Percentiles rank a stretch among this genome's conserved stretches.
phyloP scores from a whole-genome alignment of 768 basidiomycete genomes.

The Lactarius deliciosus region DNA sequence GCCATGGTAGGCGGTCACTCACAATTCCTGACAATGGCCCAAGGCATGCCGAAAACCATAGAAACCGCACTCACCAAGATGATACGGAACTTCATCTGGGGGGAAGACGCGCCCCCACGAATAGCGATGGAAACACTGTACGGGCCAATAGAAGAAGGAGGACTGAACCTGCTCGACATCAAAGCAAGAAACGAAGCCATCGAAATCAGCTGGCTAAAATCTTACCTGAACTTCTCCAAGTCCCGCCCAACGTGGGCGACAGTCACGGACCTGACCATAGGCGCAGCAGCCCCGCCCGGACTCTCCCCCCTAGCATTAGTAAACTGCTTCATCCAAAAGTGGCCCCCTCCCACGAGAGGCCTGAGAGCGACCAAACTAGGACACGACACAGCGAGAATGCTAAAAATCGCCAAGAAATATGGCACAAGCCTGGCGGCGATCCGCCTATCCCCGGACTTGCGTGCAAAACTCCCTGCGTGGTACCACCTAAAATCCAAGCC shows the following conservation, averaged over 20 bases:
- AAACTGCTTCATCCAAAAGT: no score
- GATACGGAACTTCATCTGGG: neutral
- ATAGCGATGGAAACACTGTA: neutral
- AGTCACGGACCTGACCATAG: no score
- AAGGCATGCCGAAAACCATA: neutral
- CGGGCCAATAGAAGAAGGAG: conserved; percentile 6
- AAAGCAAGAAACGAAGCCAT: conserved; percentile 22
- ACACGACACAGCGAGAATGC: no score
- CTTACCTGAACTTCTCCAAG: conserved; percentile 13
- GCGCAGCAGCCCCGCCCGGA: no score
- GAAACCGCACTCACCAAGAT: neutral
- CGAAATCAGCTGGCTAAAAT: conserved; percentile 21
- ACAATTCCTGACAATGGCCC: neutral
- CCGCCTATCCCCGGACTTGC: no score
- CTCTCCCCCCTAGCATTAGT: no score
- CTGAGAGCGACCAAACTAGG: no score
- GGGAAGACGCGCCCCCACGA: neutral
- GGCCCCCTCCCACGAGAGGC: no score
- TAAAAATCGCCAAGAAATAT: no score
- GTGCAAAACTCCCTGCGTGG: no score
- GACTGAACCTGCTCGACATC: conserved; percentile 22
- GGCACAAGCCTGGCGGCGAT: no score
- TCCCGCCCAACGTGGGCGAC: conserved; percentile 25
- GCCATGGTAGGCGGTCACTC: neutral
- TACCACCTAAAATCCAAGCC: no score